Evolutionary conservation across 768 basidiomycete genomes (phyloP).

Genomic region (Termitomyces sp.): DNA sequence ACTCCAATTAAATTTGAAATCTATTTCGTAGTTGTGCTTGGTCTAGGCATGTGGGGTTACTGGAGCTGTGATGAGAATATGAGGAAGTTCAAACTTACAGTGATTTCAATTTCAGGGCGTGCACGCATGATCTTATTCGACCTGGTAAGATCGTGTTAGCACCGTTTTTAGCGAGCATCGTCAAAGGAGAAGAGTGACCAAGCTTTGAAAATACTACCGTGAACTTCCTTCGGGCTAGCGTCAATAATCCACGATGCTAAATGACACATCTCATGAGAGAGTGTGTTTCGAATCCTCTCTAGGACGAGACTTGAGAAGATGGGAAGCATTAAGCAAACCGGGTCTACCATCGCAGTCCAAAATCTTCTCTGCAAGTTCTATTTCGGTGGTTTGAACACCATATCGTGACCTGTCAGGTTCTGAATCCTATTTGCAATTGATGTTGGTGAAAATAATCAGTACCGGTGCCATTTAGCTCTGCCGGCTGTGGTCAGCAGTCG

Average conservation of each 20-base stretch:
- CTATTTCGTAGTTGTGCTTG: conserved; percentile 72
- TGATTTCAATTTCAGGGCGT: conserved; percentile 67
- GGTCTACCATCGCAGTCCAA: conserved; percentile 67
- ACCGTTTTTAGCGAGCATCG: background rate
- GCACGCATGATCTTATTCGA: conserved; percentile 66
- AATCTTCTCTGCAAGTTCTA: conserved; percentile 82
- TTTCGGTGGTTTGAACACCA: conserved; percentile 57
- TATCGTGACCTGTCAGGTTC: conserved; percentile 43
- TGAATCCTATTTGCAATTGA: conserved; percentile 3
- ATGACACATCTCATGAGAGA: conserved; percentile 93
- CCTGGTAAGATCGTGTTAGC: conserved; percentile 37
- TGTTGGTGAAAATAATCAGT: conserved; percentile 6
- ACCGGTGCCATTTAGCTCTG: conserved; percentile 64
- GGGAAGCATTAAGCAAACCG: conserved; percentile 7
- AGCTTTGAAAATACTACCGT: conserved; percentile 67
- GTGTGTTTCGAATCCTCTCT: conserved; percentile 81
- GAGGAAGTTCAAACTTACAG: conserved; percentile 35
- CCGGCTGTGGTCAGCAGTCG: conserved; percentile 68
- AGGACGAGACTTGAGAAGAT: background rate
- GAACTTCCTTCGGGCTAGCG: conserved; percentile 63
- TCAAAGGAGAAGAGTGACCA: conserved; percentile 43
- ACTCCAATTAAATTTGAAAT: conserved; percentile 75
- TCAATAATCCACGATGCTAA: conserved; percentile 84
- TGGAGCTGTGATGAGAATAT: background rate
- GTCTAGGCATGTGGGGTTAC: conserved; percentile 38